Conservation (phyloP, 1,139 yeast species). For the Hanseniaspora uvarum region DNA sequence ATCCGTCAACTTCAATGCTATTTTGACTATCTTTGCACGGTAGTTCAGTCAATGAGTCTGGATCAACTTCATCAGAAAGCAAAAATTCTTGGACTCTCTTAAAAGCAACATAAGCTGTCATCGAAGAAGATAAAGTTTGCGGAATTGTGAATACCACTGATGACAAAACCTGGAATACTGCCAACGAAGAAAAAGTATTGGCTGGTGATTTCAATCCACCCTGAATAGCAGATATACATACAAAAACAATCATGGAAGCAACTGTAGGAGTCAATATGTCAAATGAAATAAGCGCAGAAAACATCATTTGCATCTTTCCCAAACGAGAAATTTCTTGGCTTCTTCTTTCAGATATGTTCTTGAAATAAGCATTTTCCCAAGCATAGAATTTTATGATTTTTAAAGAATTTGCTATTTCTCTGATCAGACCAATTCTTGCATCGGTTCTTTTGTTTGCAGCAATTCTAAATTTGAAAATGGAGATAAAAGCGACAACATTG, state of each 20-base stretch:
- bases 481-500: conserved; percentile 32
- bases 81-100: conserved; percentile 44
- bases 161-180: conserved; percentile 55
- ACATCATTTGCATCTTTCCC: conserved; percentile 37
- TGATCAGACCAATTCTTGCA: conserved; percentile 47
- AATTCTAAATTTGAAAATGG: conserved; percentile 38
- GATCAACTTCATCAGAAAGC: conserved; percentile 32
- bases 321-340: conserved; percentile 42
- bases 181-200: conserved; percentile 64
- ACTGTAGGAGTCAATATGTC: conserved; percentile 48
- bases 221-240: conserved; percentile 43
- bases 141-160: conserved; percentile 56
- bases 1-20: conserved; percentile 42
- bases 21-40: conserved; percentile 27
- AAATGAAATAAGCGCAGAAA: conserved; percentile 45
- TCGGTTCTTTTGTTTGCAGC: conserved; percentile 46
- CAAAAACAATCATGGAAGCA: conserved; percentile 57
- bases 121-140: conserved; percentile 38
- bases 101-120: conserved; percentile 51
- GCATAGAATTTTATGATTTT: conserved; percentile 62
- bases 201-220: conserved; percentile 31
- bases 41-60: conserved; percentile 22
- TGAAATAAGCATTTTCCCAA: conserved; percentile 56
- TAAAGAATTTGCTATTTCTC: conserved; percentile 55
- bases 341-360: conserved; percentile 41